Conservation (phyloP, 2,329 filamentous ascomycete genomes). For the Fusarium drepaniforme region DNA sequence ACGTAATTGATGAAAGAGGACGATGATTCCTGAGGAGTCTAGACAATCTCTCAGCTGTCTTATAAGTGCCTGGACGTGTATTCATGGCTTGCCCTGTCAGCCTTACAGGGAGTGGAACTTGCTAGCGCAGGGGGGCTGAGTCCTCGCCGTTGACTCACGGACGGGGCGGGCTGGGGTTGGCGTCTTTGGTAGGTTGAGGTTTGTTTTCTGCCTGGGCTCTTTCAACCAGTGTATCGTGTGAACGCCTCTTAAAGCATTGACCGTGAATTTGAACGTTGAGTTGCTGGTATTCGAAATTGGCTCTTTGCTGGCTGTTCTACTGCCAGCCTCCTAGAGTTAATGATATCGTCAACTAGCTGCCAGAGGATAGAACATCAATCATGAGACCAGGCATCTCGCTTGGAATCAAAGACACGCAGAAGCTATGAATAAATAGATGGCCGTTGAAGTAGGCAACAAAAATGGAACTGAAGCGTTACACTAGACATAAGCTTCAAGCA, state of each 20-base stretch:
- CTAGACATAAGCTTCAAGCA: not conserved
- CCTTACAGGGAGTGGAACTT: slow-evolving; percentile 11
- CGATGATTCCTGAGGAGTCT: not conserved
- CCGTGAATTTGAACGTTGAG: not conserved
- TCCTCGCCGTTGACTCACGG: slow-evolving; percentile 41
- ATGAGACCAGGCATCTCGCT: not conserved
- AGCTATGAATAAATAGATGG: not conserved
- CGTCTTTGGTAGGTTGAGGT: not conserved
- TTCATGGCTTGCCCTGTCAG: slow-evolving; percentile 8
- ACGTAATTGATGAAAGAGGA: not conserved
- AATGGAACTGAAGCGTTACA: not conserved
- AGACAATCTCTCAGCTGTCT: not conserved
- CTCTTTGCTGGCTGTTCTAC: no score
- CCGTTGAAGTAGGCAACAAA: not conserved
- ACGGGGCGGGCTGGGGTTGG: not conserved
- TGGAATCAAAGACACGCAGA: not conserved
- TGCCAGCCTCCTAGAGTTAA: no score
- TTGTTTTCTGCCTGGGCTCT: not conserved
- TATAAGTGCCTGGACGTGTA: not conserved
- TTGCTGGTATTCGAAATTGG: no score
- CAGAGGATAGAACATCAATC: no score
- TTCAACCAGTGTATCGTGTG: not conserved
- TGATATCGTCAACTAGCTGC: no score
- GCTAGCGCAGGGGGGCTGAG: slow-evolving; percentile 27
- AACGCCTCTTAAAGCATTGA: not conserved